Base-by-base conservation (phyloP, 352 stramenopile genomes). In the Phytophthora sojae region DNA sequence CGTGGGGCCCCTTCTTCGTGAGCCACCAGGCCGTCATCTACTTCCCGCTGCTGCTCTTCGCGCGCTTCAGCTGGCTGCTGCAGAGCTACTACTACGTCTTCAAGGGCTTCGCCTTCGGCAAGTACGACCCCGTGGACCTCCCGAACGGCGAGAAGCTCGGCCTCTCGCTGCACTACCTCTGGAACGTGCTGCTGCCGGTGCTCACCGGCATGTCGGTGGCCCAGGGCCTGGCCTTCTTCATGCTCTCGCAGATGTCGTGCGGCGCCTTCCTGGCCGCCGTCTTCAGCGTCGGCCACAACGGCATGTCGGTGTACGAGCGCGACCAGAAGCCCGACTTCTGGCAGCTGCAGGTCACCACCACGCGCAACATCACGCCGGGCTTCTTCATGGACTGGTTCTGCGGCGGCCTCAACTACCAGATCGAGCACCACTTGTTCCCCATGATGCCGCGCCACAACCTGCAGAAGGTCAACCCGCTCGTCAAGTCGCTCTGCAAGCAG, bases 361-460 rank as follows among this genome's bases (percentile, higher is more conserved):
- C 97, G 64, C 89, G 97, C 63, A 99, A 99, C 86, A 97, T 99
- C 67, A 97, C 79, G 81, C 65, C 91, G 55, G 94, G 96, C 49
- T 82, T 88, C 39, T 98, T 99, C 76, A 96, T 99, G 47, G 93
- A 99, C 76, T 99, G 97, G 97, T 99, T 99, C 85, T 99, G 96
- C 58, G 97, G 97, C 77, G 97, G 97, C 21, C 88, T 99, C 6
- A 98, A 99, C 83, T 99, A 99, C 77, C 97, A 99, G 87, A 97
- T 99, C 47, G 97, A 99, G 78, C 97, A 99, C 82, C 97, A 99
- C 81, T 88, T 99, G 54, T 99, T 99, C 85, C 97, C 97, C 19
- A 92, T 95, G 75, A 93, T 99, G 78, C 97, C 97, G n/a, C 88
- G 97, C 69, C 96, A 99, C 84, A 99, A 99, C 77, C 79, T 99